These are phyloP conservation scores for Neonectria coccinea DNA, from an alignment of 2,329 filamentous ascomycete genomes.

Conservation along the genomic window DNA sequence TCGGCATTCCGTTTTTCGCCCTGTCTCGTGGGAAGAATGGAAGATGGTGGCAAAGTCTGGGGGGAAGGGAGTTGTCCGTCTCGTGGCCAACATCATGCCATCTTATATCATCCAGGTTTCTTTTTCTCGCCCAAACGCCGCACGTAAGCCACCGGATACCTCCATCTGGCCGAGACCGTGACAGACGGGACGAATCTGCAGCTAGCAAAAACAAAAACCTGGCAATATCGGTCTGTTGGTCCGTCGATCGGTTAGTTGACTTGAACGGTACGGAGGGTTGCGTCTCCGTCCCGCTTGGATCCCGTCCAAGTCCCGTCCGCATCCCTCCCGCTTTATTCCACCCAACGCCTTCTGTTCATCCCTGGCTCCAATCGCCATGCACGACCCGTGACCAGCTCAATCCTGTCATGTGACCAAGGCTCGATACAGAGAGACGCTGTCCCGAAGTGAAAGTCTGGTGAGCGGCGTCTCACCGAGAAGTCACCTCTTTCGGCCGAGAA, in stretches of 20 bases:
- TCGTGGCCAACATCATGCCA: conserved; percentile 26
- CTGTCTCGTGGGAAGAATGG: conserved; percentile 5
- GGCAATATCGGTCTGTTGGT: conserved; percentile 19
- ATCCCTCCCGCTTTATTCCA: neutral
- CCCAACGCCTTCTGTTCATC: neutral
- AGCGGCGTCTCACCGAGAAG: conserved; percentile 20
- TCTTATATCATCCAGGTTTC: conserved; percentile 23
- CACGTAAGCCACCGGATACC: conserved; percentile 18
- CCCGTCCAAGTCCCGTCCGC: conserved; percentile 12
- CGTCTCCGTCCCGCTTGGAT: conserved; percentile 5
- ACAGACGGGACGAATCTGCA: conserved; percentile 18
- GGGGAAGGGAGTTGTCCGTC: conserved; percentile 2
- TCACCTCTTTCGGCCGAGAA: conserved; percentile 20
- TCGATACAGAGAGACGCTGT: conserved; percentile 17
- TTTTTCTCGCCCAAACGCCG: neutral
- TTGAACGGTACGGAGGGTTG: conserved; percentile 2
- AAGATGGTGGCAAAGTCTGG: conserved; percentile 16
- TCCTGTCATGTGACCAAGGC: conserved; percentile 19
- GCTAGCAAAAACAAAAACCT: conserved; percentile 7
- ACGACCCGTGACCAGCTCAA: neutral
- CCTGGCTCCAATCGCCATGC: neutral
- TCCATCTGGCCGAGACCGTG: conserved; percentile 28
- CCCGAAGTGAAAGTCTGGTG: neutral
- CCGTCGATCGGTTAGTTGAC: conserved; percentile 16
- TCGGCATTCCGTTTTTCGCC: conserved; percentile 13